Percentiles rank a stretch among this genome's conserved stretches.
These are phyloP conservation scores for Ceratorhiza oryzae-sativae DNA, from an alignment of 1,284 basidiomycete species.

Conservation along the genomic window DNA sequence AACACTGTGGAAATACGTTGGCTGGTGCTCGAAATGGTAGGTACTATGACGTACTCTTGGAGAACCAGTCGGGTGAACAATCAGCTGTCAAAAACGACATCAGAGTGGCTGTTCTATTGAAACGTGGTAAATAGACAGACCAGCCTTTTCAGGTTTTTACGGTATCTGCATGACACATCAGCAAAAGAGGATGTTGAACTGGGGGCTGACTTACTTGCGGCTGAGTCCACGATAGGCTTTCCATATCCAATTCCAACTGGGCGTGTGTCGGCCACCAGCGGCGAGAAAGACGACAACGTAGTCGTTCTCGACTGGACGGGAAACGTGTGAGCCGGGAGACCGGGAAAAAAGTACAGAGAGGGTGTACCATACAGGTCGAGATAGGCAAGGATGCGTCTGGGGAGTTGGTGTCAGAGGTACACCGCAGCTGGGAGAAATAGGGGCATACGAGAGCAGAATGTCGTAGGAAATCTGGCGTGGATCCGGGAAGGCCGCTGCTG, in stretches of 20 bases:
- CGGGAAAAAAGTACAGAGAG: slow-evolving; percentile 20
- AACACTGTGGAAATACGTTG: slow-evolving; percentile 61
- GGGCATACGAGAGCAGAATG: slow-evolving; percentile 70
- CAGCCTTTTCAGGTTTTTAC: slow-evolving; percentile 85
- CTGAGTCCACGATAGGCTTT: slow-evolving; percentile 82
- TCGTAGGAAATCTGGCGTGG: slow-evolving; percentile 79
- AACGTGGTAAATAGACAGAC: slow-evolving; percentile 54
- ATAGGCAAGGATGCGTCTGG: slow-evolving; percentile 74
- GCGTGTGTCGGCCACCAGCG: slow-evolving; percentile 75
- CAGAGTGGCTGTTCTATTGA: slow-evolving; percentile 14
- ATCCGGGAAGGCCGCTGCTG: slow-evolving; percentile 80
- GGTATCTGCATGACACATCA: slow-evolving; percentile 55
- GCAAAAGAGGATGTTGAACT: background rate
- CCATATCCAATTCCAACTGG: slow-evolving; percentile 90
- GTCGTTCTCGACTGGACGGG: slow-evolving; percentile 76
- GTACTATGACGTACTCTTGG: slow-evolving; percentile 66
- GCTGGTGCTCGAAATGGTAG: background rate
- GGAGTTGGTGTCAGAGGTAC: slow-evolving; percentile 9
- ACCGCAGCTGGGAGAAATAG: background rate
- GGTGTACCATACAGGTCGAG: slow-evolving; percentile 78
- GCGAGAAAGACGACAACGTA: slow-evolving; percentile 87
- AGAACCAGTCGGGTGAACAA: slow-evolving; percentile 89
- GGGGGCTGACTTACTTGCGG: slow-evolving; percentile 59
- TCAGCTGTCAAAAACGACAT: slow-evolving; percentile 59
- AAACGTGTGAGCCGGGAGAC: slow-evolving; percentile 12